phyloP scores from a whole-genome alignment of 805 yeast species.

The Lipomyces orientalis region DNA sequence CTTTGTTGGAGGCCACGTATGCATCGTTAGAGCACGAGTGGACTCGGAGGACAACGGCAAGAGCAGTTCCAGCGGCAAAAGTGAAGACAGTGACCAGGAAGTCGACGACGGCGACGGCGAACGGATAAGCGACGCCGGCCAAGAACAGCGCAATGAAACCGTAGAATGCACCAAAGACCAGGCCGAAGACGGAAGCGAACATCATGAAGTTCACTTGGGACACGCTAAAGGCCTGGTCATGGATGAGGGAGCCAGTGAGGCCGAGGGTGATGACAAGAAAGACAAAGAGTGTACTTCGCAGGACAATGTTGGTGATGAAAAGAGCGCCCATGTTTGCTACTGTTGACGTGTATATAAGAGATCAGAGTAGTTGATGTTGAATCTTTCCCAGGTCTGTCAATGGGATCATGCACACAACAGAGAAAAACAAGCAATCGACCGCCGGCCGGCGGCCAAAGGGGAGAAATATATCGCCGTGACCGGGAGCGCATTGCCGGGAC shows the following conservation, averaged over 20 bases:
- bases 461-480: too few relatives aligned
- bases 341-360: not conserved
- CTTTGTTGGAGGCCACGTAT: slow-evolving; percentile 68
- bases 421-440: too few relatives aligned
- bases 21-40: slow-evolving; percentile 79
- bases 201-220: slow-evolving; percentile 90
- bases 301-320: slow-evolving; percentile 45
- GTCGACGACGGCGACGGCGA: slow-evolving; percentile 74
- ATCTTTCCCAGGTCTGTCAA: too few relatives aligned
- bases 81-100: slow-evolving; percentile 89
- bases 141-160: slow-evolving; percentile 79
- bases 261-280: slow-evolving; percentile 83
- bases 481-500: too few relatives aligned
- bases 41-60: slow-evolving; percentile 85
- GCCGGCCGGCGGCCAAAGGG: too few relatives aligned
- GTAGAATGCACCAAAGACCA: slow-evolving; percentile 79
- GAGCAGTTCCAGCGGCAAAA: slow-evolving; percentile 91
- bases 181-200: slow-evolving; percentile 85
- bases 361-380: too few relatives aligned
- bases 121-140: slow-evolving; percentile 85
- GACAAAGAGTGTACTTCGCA: slow-evolving; percentile 76
- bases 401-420: too few relatives aligned
- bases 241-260: slow-evolving; percentile 79
- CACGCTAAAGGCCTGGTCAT: slow-evolving; percentile 65
- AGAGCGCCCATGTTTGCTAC: slow-evolving; percentile 29